Evolutionary conservation across 2,329 filamentous ascomycete genomes (phyloP), one percentile per base, ranked within the genome.

Genomic region (Apiospora kogelbergensis): DNA sequence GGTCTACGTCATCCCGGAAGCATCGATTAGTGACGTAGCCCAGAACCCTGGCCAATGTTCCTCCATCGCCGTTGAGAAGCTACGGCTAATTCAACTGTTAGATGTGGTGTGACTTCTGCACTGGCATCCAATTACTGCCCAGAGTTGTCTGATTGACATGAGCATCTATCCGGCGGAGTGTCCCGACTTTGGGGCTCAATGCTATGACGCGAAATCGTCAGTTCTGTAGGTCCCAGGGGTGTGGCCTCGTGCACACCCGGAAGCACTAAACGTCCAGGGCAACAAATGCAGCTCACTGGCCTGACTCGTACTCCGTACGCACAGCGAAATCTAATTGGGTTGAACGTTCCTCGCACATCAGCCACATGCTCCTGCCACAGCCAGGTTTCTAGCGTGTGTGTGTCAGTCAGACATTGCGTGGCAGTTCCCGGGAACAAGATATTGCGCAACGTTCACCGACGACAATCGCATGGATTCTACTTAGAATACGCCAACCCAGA

Each of bases 1-100:
- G 22, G 3, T 30, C 22, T 65, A 65, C 63, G 63, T 65, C 63
- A 65, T 65, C 63, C 63, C 63, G 63, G 45, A n/a, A 45, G 63
- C 41, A 45, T 20, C 17, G 2, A n/a, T 45, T 13, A 45, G 40
- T 65, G 63, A 65, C 63, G 63, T 65, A 65, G 63, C 24, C 41
- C 15, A n/a, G 30, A 13, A 60, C 53, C 53, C 9, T 37, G 53
- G 37, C 20, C 53, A 37, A 60, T 17, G 30, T 37, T 60, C 22
- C 3, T 11, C 45, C 17, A n/a, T 30, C 48, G 15, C 20, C 53
- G 30, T n/a, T 37, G 26, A n/a, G 26, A 57, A 15, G 30, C 7
- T 33, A 26, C 26, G 15, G n/a, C 26, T 57, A 60, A 60, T 37
- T n/a, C 7, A 37, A 60, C 5, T n/a, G 26, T 6, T 7, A 33